Base-by-base conservation (phyloP, 2,329 filamentous ascomycete genomes). In the Phoma herbarum region DNA sequence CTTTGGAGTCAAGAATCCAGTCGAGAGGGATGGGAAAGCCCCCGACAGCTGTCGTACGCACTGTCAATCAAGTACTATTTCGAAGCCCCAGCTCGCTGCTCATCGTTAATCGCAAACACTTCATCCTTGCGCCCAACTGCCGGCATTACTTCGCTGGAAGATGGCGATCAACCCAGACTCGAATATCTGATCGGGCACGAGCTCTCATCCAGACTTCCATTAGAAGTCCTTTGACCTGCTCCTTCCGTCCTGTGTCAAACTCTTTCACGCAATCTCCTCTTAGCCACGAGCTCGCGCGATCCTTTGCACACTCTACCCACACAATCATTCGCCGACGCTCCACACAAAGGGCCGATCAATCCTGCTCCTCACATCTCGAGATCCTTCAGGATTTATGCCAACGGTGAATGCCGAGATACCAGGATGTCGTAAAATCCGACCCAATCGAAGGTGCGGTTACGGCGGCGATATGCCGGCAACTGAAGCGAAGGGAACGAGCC, bases 121-220 rank as follows among this genome's bases (percentile, higher is more conserved):
- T 16, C 28, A 52, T 49, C 55, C 49, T 41, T 58, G 35, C 31
- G n/a, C 22, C 18, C 37, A 43, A 39, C 26, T 22, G 18, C 23
- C 55, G 55, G 55, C 55, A 26, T 48, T 58, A 45, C 55, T 52
- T 52, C 44, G 55, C 49, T 37, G 31, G 49, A 26, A 26, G n/a
- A 43, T 25, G 28, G 43, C 10, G 37, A 25, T 58, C 23, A 23
- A n/a, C 28, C 12, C 18, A 14, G 7, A 37, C 22, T 14, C 29
- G 16, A 26, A 39, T 23, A 16, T 33, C 18, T 23, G 33, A n/a
- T 43, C n/a, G 37, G 35, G 44, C 25, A 44, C 39, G 11, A 57
- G 9, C 31, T 25, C 16, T 20, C 26, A 28, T 52, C 55, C 28
- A 44, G 55, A 52, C 28, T 37, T 5, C 23, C 11, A 43, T 23